Evolutionary conservation across 495 filamentous ascomycete species (phyloP).

Genomic region (Penicillium flavigenum): DNA sequence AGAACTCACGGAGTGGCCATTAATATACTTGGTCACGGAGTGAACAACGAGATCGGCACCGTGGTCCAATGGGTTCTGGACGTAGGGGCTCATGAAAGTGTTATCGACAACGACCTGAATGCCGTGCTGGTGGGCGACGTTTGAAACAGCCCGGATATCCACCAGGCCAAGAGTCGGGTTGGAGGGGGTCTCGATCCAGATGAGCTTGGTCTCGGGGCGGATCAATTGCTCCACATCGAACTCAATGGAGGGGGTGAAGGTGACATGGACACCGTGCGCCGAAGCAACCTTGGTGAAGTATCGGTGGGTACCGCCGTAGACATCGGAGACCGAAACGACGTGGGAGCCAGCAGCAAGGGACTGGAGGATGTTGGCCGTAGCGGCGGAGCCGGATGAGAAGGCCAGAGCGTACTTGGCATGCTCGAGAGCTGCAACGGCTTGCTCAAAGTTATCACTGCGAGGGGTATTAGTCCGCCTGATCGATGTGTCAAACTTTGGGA

Average conservation of each 20-base stretch:
- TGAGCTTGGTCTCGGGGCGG: conserved; percentile 83
- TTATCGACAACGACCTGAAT: conserved; percentile 98
- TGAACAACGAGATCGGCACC: conserved; percentile 98
- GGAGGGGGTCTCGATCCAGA: conserved; percentile 95
- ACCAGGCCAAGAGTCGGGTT: conserved; percentile 93
- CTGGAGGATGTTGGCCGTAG: conserved; percentile 90
- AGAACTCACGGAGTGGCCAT: conserved; percentile 72
- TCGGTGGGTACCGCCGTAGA: conserved; percentile 95
- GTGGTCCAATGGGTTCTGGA: conserved; percentile 93
- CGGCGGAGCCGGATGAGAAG: conserved; percentile 91
- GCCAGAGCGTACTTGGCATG: conserved; percentile 90
- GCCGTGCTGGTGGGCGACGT: conserved; percentile 79
- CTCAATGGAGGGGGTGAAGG: conserved; percentile 90
- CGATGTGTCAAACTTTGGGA: not conserved
- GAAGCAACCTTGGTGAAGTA: conserved; percentile 98
- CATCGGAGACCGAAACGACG: conserved; percentile 92
- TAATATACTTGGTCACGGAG: conserved; percentile 99
- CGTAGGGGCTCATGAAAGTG: conserved; percentile 93
- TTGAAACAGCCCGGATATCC: conserved; percentile 82
- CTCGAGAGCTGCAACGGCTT: conserved; percentile 86
- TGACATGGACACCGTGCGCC: conserved; percentile 91
- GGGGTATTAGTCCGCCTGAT: not conserved
- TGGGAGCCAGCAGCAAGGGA: conserved; percentile 89
- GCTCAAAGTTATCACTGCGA: conserved; percentile 79
- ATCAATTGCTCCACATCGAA: conserved; percentile 80